Percentiles rank a stretch among this genome's conserved stretches.
Evolutionary conservation across 2,329 filamentous ascomycete genomes (phyloP).

Genomic region (Seiridium unicorne): DNA sequence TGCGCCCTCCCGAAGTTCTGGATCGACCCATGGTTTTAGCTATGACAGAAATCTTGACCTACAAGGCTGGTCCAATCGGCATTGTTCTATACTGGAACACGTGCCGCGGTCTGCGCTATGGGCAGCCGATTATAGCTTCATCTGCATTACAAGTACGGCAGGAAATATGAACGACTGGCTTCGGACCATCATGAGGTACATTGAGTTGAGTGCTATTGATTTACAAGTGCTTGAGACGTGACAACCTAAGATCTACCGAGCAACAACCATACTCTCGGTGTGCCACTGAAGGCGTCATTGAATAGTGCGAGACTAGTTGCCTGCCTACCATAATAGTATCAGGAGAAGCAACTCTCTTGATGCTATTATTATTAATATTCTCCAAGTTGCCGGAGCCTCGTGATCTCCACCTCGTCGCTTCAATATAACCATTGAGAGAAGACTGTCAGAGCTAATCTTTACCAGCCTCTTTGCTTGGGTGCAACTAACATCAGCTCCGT

Average conservation of each 20-base stretch:
- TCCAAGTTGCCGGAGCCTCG: neutral
- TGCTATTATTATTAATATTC: neutral
- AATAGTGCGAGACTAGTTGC: neutral
- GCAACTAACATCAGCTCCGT: too few relatives aligned
- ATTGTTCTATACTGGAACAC: neutral
- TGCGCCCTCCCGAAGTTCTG: neutral
- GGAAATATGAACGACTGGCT: too few relatives aligned
- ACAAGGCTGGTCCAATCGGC: neutral
- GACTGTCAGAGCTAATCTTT: too few relatives aligned
- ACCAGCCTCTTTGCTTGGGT: too few relatives aligned
- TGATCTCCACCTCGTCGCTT: neutral
- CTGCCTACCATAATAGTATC: neutral
- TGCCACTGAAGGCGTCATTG: neutral
- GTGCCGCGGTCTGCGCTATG: neutral
- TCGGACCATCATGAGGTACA: neutral
- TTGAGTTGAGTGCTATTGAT: neutral
- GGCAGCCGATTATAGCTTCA: too few relatives aligned
- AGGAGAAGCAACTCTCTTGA: neutral
- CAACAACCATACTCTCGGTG: neutral
- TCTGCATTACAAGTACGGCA: too few relatives aligned
- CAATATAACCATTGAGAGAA: neutral
- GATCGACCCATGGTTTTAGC: neutral
- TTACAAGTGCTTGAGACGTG: neutral
- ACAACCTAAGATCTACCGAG: neutral
- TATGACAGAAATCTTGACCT: neutral